Conservation (phyloP, 129 eudicot species). For the Pittosporum tobira region DNA sequence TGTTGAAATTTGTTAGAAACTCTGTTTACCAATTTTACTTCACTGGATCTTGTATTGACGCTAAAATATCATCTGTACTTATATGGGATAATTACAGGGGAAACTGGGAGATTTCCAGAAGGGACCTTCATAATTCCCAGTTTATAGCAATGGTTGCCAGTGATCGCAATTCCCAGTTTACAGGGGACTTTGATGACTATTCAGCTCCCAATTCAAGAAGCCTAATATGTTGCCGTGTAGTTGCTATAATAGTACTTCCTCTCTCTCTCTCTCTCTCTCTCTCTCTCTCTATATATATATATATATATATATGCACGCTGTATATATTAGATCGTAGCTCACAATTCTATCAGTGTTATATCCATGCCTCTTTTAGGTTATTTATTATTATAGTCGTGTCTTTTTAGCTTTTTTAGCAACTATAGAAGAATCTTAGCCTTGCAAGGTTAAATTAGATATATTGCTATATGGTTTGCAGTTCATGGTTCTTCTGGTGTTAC, state of each 20-base stretch:
- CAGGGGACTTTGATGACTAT: conserved; percentile 50
- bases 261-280: conserved; percentile 21
- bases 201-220: conserved; percentile 37
- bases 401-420: background rate
- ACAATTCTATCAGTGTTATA: too few species aligned
- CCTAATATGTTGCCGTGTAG: conserved; percentile 58
- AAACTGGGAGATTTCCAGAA: conserved; percentile 63
- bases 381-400: background rate
- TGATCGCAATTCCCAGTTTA: conserved; percentile 24
- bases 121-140: conserved; percentile 38
- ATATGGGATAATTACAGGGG: conserved; percentile 33
- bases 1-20: background rate
- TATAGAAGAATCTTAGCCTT: background rate
- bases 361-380: background rate
- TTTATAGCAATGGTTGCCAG: conserved; percentile 30
- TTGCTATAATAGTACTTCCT: conserved; percentile 58
- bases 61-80: background rate
- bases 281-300: background rate
- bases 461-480: conserved; percentile 35
- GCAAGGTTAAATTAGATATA: background rate
- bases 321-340: too few species aligned
- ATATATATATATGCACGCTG: background rate
- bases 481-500: conserved; percentile 55
- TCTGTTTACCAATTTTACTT: background rate
- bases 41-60: background rate